Base-by-base conservation (phyloP, 257 asterid species). In the Fraxinus excelsior region DNA sequence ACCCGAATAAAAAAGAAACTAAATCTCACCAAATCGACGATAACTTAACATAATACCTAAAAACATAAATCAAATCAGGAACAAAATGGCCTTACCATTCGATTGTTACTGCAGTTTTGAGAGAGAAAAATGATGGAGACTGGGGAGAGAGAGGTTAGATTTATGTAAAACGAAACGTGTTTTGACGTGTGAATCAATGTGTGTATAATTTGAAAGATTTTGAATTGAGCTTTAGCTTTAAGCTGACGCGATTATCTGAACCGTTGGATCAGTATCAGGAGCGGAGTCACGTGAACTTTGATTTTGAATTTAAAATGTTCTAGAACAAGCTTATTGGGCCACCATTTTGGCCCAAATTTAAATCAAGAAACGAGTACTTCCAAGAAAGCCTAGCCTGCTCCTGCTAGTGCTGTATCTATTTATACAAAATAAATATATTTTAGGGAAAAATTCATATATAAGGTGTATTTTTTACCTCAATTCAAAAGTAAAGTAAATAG, bases 221-320 rank as follows among this genome's bases (percentile, higher is more conserved):
- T 72, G 76, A 68, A 38, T 68, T 79, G 79, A 74, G 80, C 73
- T 28, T 18, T 82, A 81, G 93, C 93, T 89, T 89, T 82, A 56
- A 78, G 74, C 81, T 46, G 64, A 89, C 93, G 93, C 93, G 91
- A 84, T 19, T 3, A 69, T 85, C 86, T 81, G 74, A 74, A 75
- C 93, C 93, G 93, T 89, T 44, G 71, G 91, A 89, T 87, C 74
- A 72, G 42, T 37, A 37, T 23, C 71, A 1, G 67, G 28, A 56
- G 71, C 35, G 5, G 26, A 26, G 8, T 72, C 81, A 67, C 74
- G 74, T 56, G 44, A 26, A 13, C 12, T 46, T 9, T 9, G 12
- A 16, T 21, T 70, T 70, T 40, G 29, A 58, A 21, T 58, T 58
- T 23, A 16, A 21, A 58, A 58, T 19, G 10, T 9, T 21, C 66